phyloP scores from a whole-genome alignment of 495 filamentous ascomycete species.

The Achaetomiella virescens region DNA sequence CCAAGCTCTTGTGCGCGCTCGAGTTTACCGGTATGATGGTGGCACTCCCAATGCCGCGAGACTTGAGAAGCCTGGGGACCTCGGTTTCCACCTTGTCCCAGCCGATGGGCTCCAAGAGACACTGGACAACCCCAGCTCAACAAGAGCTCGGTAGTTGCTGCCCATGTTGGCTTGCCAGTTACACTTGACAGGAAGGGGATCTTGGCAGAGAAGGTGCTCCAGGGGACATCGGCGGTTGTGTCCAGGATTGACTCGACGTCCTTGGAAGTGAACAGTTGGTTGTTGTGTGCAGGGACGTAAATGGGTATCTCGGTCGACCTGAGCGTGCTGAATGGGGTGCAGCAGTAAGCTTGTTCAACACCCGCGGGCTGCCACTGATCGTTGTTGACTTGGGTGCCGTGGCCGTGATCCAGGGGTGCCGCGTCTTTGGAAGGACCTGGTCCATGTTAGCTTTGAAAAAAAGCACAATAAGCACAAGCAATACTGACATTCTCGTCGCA shows the following conservation, averaged over 20 bases:
- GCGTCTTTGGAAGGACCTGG: background rate
- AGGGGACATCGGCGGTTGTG: background rate
- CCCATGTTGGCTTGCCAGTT: background rate
- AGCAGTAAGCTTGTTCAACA: background rate
- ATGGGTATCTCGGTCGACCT: too few relatives aligned
- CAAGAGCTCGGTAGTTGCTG: background rate
- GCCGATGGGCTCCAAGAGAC: background rate
- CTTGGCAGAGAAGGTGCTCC: background rate
- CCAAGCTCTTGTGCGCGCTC: background rate
- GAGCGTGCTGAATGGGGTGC: too few relatives aligned
- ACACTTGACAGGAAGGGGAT: background rate
- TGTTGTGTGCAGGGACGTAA: too few relatives aligned
- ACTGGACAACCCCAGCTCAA: background rate
- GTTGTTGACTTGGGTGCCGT: background rate
- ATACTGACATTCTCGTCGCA: background rate
- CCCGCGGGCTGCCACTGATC: background rate
- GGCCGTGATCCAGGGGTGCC: background rate
- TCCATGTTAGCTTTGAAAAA: background rate
- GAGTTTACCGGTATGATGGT: background rate
- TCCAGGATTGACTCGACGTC: background rate
- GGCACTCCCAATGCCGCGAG: background rate
- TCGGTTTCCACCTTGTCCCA: background rate
- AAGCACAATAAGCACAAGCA: background rate
- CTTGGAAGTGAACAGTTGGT: too few relatives aligned
- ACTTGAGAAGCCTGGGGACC: background rate